Conservation (phyloP, 345 rosid genomes). For the Hypericum androsaemum region DNA sequence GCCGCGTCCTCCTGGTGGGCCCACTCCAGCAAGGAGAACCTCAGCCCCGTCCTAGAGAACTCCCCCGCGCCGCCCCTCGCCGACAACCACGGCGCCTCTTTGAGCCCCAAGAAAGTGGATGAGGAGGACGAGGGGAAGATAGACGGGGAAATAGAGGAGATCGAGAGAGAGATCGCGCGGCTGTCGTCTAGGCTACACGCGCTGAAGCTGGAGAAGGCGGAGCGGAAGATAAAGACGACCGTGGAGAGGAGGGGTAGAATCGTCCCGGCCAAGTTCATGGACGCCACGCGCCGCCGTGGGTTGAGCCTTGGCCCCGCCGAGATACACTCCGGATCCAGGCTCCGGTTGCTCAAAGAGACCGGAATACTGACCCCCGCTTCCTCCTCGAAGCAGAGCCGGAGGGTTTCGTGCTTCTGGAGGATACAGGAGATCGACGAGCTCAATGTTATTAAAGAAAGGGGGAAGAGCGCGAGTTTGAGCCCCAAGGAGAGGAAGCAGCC, state of each 20-base stretch:
- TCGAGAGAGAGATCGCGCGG: conserved; percentile 65
- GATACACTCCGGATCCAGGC: conserved; percentile 40
- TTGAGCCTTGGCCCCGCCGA: conserved; percentile 82
- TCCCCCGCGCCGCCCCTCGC: no score
- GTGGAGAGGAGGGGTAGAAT: conserved; percentile 45
- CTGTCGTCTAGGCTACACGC: conserved; percentile 59
- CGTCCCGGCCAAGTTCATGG: conserved; percentile 78
- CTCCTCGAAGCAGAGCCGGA: conserved; percentile 48
- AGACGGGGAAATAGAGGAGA: conserved; percentile 67
- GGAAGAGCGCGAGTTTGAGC: conserved; percentile 64
- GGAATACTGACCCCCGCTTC: conserved; percentile 33
- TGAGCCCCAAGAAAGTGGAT: conserved; percentile 14
- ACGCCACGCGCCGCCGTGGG: conserved; percentile 51
- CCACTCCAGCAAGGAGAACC: conserved; percentile 48
- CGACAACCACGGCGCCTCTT: no score
- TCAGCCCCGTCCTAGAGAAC: conserved; percentile 22
- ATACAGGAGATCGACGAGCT: conserved; percentile 69
- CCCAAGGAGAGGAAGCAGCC: conserved; percentile 52
- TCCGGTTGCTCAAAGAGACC: conserved; percentile 30
- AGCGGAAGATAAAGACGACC: conserved; percentile 30
- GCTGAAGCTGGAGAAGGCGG: conserved; percentile 63
- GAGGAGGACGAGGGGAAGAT: conserved; percentile 36
- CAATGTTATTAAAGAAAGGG: conserved; percentile 52
- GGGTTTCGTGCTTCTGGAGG: conserved; percentile 87
- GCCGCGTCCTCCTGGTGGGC: conserved; percentile 46